phyloP scores from a whole-genome alignment of 352 stramenopile species.

The Pythium dissimile region DNA sequence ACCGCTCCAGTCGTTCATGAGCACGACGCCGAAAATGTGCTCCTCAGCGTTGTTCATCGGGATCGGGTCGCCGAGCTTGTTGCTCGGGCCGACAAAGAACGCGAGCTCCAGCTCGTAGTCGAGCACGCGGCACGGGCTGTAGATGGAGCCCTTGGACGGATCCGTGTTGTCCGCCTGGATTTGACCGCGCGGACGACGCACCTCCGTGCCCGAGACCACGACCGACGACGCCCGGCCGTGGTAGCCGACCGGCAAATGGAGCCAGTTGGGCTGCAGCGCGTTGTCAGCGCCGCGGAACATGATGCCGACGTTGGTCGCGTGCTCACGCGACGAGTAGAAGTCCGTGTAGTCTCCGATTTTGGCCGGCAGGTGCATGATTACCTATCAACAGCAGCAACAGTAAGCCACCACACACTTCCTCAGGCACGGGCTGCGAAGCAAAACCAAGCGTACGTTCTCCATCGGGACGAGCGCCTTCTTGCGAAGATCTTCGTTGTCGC shows the following conservation, averaged over 20 bases:
- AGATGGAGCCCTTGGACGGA: constrained; percentile 90
- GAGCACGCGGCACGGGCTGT: constrained; percentile 87
- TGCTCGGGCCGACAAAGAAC: constrained; percentile 91
- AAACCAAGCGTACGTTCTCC: constrained; percentile 24
- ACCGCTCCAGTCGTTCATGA: constrained; percentile 99
- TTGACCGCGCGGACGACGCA: constrained; percentile 89
- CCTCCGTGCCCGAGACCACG: constrained; percentile 75
- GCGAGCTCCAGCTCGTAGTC: constrained; percentile 98
- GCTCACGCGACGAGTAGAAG: constrained; percentile 96
- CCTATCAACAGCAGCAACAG: neutral
- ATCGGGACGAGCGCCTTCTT: constrained; percentile 80
- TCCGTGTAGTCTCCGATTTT: constrained; percentile 97
- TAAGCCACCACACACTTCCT: neutral
- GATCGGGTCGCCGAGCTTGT: constrained; percentile 87
- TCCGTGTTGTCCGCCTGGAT: constrained; percentile 89
- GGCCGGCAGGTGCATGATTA: constrained; percentile 91
- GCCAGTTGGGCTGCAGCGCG: constrained; percentile 96
- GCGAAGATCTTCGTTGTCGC: constrained; percentile 73
- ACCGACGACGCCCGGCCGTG: constrained; percentile 94
- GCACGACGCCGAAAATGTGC: constrained; percentile 96
- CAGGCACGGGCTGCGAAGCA: neutral
- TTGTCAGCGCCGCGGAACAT: constrained; percentile 95
- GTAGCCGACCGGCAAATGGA: constrained; percentile 97
- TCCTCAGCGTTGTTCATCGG: constrained; percentile 89
- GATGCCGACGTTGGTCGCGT: constrained; percentile 94